Base-by-base conservation (phyloP, 176 grass and related monocot genomes). In the Metroxylon sagu region DNA sequence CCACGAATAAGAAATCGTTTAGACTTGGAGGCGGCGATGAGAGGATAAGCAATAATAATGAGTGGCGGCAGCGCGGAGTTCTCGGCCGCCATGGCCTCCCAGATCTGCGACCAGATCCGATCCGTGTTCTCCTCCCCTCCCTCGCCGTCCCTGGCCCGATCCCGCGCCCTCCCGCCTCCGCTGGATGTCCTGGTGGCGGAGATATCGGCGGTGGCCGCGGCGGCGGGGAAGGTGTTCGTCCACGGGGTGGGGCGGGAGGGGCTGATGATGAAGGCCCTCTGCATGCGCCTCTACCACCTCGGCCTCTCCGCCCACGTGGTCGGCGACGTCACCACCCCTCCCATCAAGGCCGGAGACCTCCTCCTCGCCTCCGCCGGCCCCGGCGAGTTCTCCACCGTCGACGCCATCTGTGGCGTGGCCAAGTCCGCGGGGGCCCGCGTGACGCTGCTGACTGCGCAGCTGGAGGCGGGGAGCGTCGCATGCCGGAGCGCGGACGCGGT, bases 171-270 rank as follows among this genome's bases (percentile, higher is more conserved):
- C 5, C 54, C 73, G 16, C 60, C 79, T n/a, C 73, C 79, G 12
- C 67, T 82, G 17, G 67, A 76, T 14, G 29, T 77, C 49, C 79
- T 82, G 18, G 62, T 65, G 8, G 0, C 77, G 4, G 83, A 82
- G 50, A 54, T 80, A 60, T 23, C 74, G 29, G 54, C 70, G 4
- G 70, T 79, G 49, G 73, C 80, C 6, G 72, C 84, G 58, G 60
- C 77, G n/a, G 21, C 27, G 16, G 54, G 74, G 1, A 62, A 77
- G 29, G 77, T 90, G 68, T 90, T 96, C 71, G 83, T 87, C 63
- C 76, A 96, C 72, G 91, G 91, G 65, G 91, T 95, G 16, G 91
- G 91, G 18, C 86, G 91, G n/a, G 91, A 95, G 83, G 91, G 86
- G 54, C 80, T 95, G 7, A 95, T 95, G 86, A 62, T 95, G 78